Percentiles rank a stretch among this genome's conserved stretches.
Evolutionary conservation across 2,329 filamentous ascomycete species (phyloP).

Genomic region (Xylaria sp.): DNA sequence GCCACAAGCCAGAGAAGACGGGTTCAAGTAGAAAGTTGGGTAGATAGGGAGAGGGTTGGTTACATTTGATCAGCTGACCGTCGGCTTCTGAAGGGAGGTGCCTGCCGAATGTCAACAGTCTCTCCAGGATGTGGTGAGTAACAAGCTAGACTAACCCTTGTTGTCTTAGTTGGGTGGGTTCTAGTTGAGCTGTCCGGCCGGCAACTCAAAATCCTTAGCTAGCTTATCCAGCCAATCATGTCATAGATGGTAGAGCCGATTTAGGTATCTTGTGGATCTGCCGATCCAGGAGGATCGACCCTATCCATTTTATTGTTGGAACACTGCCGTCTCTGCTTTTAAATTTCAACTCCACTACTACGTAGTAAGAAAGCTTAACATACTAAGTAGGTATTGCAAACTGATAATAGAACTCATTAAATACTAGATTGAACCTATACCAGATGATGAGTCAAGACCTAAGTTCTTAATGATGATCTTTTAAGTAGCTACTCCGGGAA

Average conservation of each 20-base stretch:
- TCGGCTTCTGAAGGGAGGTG: not conserved
- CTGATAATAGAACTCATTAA: not conserved
- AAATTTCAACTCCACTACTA: not conserved
- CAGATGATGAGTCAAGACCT: not conserved
- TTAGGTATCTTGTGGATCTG: slow-evolving; percentile 6
- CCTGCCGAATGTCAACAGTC: slow-evolving; percentile 2
- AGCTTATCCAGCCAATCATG: slow-evolving; percentile 1
- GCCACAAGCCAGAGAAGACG: not conserved
- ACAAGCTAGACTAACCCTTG: slow-evolving; percentile 9
- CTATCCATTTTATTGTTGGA: slow-evolving; percentile 22
- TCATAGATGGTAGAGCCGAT: slow-evolving; percentile 5
- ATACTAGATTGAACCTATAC: not conserved
- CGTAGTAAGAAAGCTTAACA: not conserved
- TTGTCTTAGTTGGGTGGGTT: slow-evolving; percentile 12
- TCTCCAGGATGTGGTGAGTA: slow-evolving; percentile 17
- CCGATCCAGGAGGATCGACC: slow-evolving; percentile 3
- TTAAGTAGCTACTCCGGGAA: not conserved
- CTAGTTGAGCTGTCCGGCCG: slow-evolving; percentile 27
- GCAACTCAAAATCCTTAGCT: slow-evolving; percentile 24
- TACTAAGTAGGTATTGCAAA: too few species aligned
- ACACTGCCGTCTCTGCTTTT: not conserved
- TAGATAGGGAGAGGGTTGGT: not conserved
- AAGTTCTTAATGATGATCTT: not conserved
- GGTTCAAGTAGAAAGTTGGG: not conserved
- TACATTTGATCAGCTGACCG: slow-evolving; percentile 29